These are phyloP conservation scores for Clavulina sp. DNA, from an alignment of 768 basidiomycete species.

Conservation along the genomic window DNA sequence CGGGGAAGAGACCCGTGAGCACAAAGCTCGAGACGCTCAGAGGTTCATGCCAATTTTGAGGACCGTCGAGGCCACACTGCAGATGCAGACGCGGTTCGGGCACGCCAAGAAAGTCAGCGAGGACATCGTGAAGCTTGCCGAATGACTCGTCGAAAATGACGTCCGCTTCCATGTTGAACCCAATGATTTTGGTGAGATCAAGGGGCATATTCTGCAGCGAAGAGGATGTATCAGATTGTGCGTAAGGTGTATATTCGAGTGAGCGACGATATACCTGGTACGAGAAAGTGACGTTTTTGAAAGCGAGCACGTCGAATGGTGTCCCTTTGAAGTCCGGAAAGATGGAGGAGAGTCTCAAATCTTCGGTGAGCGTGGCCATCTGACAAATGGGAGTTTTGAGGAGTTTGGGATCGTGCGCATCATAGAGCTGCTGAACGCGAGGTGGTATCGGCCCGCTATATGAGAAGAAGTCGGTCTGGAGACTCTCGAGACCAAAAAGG, in stretches of 20 bases:
- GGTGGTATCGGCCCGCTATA: neutral
- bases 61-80: neutral
- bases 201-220: neutral
- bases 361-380: neutral
- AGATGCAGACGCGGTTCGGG: neutral
- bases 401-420: too few species aligned
- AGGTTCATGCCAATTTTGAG: neutral
- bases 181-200: neutral
- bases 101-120: neutral
- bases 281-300: neutral
- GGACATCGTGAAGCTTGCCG: neutral
- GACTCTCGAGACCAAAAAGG: neutral
- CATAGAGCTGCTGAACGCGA: too few species aligned
- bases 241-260: too few species aligned
- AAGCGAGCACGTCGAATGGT: neutral
- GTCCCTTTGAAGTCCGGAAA: neutral
- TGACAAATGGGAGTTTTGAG: neutral
- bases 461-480: neutral
- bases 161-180: neutral
- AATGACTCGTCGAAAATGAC: neutral
- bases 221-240: too few species aligned
- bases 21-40: neutral
- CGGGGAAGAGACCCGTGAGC: neutral
- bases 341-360: neutral
- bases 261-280: neutral